Evolutionary conservation across 1,284 basidiomycete genomes (phyloP), one percentile per base, ranked within the genome.

Genomic region (Lignosus rhinocerotis): DNA sequence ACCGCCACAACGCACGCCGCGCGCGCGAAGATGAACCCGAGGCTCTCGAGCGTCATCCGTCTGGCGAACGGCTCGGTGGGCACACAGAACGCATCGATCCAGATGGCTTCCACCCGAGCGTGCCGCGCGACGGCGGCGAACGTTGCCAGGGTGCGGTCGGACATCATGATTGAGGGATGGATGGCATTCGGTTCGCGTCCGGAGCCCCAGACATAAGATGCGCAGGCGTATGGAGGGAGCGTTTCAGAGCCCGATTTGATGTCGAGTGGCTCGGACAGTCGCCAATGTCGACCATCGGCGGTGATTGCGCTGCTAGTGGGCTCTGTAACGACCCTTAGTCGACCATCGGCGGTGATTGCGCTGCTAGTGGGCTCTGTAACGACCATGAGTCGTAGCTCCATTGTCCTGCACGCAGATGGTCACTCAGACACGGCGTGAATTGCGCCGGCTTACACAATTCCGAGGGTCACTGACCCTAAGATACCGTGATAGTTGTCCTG

Each of bases 181-280:
- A 70, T 55, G 21, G 65, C 56, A 47, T 65, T 67, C 4, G 55
- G 41, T 2, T 12, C 44, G 31, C 64, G 58, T 12, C 56, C 57
- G 21, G 32, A 5, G 17, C 62, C 66, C 67, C 66, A 69, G 12
- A 67, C 65, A 62, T 69, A 70, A 16, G 68, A 70, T 39, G 67
- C 53, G 47, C 66, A 67, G 25, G 55, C 52, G 53, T 68, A 66
- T 16, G 48, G 53, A 9, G 60, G 58, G 11, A 66, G 19, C 16
- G 44, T 38, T 16, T 51, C 34, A 19, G 53, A 56, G n/a, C 58
- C 12, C 14, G 3, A 4, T 12, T 14, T 33, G 38, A 64, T 53
- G 51, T 67, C 64, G 44, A 66, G 44, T 10, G 65, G 61, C 4
- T 62, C 57, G 39, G 53, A 62, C 30, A 68, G 47, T 25, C 38